phyloP scores from a whole-genome alignment of 495 filamentous ascomycete species.

The Penicillium canescens region DNA sequence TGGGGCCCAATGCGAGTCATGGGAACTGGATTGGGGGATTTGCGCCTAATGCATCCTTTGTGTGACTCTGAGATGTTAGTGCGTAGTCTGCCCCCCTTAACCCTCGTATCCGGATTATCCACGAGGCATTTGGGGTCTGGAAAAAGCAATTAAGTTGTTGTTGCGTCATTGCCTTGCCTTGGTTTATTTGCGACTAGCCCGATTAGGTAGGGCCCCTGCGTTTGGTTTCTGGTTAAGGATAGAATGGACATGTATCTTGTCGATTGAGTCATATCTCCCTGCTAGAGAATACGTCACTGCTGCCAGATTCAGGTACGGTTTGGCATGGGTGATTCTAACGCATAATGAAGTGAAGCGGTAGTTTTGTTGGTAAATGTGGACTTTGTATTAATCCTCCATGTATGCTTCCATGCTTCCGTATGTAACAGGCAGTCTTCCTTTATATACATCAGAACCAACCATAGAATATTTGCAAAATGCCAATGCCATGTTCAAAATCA shows the following conservation, averaged over 20 bases:
- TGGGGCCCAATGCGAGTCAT: too few relatives aligned
- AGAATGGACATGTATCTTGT: too few relatives aligned
- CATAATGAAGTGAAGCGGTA: neutral
- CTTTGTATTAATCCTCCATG: neutral
- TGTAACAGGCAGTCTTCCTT: neutral
- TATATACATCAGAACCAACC: neutral
- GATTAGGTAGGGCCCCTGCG: neutral
- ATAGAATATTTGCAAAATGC: neutral
- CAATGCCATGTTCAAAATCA: neutral
- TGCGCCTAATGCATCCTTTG: too few relatives aligned
- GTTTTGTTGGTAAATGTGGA: neutral
- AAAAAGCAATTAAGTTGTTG: conserved; percentile 1
- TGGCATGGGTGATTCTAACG: too few relatives aligned
- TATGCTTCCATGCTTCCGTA: neutral
- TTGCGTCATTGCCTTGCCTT: neutral
- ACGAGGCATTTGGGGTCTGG: neutral
- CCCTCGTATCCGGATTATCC: neutral
- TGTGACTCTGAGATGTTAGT: neutral
- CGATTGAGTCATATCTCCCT: too few relatives aligned
- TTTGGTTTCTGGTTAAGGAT: neutral
- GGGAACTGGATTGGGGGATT: too few relatives aligned
- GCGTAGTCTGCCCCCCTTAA: neutral
- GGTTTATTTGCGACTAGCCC: too few relatives aligned
- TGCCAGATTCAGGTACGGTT: too few relatives aligned
- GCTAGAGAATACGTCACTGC: too few relatives aligned